phyloP scores from a whole-genome alignment of 2,329 filamentous ascomycete genomes.

The Penicillium sp. region DNA sequence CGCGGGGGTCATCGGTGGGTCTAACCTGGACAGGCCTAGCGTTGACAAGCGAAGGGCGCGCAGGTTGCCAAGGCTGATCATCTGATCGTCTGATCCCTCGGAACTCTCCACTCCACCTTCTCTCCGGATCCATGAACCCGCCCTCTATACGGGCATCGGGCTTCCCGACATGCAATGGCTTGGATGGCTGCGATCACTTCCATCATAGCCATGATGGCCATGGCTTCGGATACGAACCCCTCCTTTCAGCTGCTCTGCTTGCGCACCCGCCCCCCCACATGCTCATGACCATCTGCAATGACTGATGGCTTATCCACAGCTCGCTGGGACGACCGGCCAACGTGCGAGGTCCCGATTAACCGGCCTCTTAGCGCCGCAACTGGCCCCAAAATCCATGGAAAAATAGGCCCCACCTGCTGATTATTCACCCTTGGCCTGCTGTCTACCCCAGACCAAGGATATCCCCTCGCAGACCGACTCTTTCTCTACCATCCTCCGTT shows the following conservation, averaged over 20 bases:
- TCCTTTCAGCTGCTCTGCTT: background rate
- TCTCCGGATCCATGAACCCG: slow-evolving; percentile 6
- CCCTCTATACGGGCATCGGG: no score
- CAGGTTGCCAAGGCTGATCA: no score
- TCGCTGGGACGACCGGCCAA: slow-evolving; percentile 5
- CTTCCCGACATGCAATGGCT: no score
- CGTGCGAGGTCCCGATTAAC: slow-evolving; percentile 11
- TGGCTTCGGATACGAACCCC: background rate
- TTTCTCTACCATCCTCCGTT: slow-evolving; percentile 13
- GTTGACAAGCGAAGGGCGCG: slow-evolving; percentile 38
- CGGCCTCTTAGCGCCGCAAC: slow-evolving; percentile 17
- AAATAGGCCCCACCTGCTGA: slow-evolving; percentile 22
- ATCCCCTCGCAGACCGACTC: slow-evolving; percentile 25
- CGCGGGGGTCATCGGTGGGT: slow-evolving; percentile 9
- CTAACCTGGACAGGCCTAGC: slow-evolving; percentile 28
- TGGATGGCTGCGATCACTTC: no score
- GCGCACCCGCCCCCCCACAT: background rate
- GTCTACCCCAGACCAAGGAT: slow-evolving; percentile 35
- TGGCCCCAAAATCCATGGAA: slow-evolving; percentile 12
- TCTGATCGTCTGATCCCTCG: slow-evolving; percentile 12
- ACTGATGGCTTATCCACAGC: slow-evolving; percentile 19
- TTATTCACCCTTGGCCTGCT: slow-evolving; percentile 28
- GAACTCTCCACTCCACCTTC: slow-evolving; percentile 9
- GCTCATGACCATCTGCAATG: slow-evolving; percentile 12
- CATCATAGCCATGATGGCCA: no score